Base-by-base conservation (phyloP, 805 yeast species). In the Wickerhamiella vanderwaltii region DNA sequence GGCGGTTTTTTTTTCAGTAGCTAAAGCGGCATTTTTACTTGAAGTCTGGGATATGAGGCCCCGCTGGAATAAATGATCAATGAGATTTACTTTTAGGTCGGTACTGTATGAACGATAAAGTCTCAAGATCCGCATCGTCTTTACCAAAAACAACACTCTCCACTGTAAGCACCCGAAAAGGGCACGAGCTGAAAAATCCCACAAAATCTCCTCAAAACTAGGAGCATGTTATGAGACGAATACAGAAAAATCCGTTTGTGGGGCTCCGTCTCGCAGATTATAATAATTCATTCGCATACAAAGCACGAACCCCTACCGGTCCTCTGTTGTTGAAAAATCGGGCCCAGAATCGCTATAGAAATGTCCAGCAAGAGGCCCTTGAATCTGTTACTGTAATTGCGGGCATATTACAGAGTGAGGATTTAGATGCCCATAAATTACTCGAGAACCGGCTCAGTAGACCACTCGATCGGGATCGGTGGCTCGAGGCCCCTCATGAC, bases 11-110 rank as follows among this genome's bases (percentile, higher is more conserved):
- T 59, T 50, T 7, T 52, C 53, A 2, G 54, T 43, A 0, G 55
- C 59, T 33, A 58, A 49, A 4, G 28, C n/a, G 7, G 46, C 43
- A 2, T 34, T 33, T 4, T 47, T 50, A 20, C 53, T 49, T 7
- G 64, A 49, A 16, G 56, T 44, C 20, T 55, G 63, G 19, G 71
- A 65, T 1, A 74, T 49, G 2, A 74, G 58, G 0, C 74, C 75
- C 43, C 79, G 62, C 19, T 59, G 57, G n/a, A 57, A 48, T 9
- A 73, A 53, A 44, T 68, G 67, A 1, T 46, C 40, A 5, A 73
- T 28, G 5, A 73, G 44, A 1, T 73, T 68, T 26, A 60, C 40
- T 2, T 34, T 35, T 25, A 30, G 36, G 3, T 29, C 29, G 33
- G 22, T 30, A n/a, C n/a, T n/a, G n/a, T n/a, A n/a, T n/a, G n/a